Evolutionary conservation across 192 early-diverging fungal species (phyloP).

Genomic region (Gaertneriomyces semiglobifer): DNA sequence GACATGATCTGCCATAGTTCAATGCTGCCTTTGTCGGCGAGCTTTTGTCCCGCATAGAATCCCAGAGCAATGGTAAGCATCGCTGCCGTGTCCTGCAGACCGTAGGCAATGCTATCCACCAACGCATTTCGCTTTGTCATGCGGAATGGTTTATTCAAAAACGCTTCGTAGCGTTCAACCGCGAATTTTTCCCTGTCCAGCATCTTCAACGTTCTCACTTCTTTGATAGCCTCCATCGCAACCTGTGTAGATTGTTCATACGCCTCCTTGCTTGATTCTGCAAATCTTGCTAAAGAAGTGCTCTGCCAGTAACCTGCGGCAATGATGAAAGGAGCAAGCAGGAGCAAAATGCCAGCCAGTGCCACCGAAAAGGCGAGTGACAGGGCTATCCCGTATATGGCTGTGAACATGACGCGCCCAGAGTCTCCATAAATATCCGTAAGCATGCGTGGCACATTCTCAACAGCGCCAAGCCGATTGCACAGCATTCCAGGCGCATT

Average conservation of each 20-base stretch:
- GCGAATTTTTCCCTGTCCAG: constrained; percentile 17
- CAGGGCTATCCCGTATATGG: constrained; percentile 10
- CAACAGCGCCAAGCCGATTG: constrained; percentile 1
- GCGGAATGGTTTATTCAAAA: constrained; percentile 7
- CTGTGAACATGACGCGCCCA: constrained; percentile 3
- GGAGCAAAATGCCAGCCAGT: constrained; percentile 5
- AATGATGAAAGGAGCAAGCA: constrained; percentile 11
- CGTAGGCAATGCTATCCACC: constrained; percentile 17
- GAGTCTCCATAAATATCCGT: not conserved
- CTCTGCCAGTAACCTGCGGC: constrained; percentile 7
- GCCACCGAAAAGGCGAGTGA: constrained; percentile 7
- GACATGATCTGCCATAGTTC: constrained; percentile 11
- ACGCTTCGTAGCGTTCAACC: constrained; percentile 18
- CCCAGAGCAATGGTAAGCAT: constrained; percentile 19
- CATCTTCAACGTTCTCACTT: constrained; percentile 24
- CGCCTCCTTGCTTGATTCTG: constrained; percentile 21
- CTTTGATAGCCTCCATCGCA: constrained; percentile 16
- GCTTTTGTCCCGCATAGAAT: constrained; percentile 9
- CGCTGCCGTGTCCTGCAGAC: constrained; percentile 14
- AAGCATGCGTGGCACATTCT: constrained; percentile 4
- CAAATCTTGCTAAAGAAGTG: constrained; percentile 12
- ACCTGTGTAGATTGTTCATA: constrained; percentile 7
- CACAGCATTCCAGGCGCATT: constrained; percentile 16
- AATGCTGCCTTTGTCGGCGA: constrained; percentile 7
- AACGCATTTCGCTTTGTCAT: constrained; percentile 19